A percentile compares a stretch with the other conserved stretches of the same genome.
Evolutionary conservation across 768 basidiomycete genomes (phyloP).

Genomic region (Vishniacozyma victoriae): DNA sequence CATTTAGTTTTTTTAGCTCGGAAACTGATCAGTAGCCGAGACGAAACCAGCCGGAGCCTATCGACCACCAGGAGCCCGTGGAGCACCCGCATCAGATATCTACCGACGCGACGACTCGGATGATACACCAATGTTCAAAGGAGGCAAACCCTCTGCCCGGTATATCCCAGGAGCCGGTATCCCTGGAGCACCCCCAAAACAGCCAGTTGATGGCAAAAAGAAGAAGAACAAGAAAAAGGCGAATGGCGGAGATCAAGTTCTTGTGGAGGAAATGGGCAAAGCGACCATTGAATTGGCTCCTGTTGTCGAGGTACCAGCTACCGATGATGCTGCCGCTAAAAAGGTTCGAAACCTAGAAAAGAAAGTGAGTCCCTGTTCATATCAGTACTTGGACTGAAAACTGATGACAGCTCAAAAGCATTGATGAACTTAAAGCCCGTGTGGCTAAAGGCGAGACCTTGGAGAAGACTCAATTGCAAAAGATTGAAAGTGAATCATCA

Average conservation of each 20-base stretch:
- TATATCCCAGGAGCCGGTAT: constrained; percentile 70
- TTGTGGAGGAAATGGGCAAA: constrained; percentile 54
- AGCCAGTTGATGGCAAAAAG: constrained; percentile 51
- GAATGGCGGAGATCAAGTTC: constrained; percentile 52
- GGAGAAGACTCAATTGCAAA: constrained; percentile 91
- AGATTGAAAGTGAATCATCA: constrained; percentile 85
- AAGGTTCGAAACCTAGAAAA: constrained; percentile 91
- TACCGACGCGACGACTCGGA: constrained; percentile 79
- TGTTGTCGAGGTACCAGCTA: constrained; percentile 27
- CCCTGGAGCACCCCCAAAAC: constrained; percentile 49
- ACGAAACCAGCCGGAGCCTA: constrained; percentile 79
- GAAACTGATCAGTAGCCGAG: constrained; percentile 11
- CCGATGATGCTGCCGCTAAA: constrained; percentile 72
- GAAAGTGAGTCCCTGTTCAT: constrained; percentile 59
- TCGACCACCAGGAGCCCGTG: constrained; percentile 86
- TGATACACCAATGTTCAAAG: constrained; percentile 42
- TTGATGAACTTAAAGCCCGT: constrained; percentile 94
- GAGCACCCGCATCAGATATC: constrained; percentile 75
- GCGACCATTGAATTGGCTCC: constrained; percentile 17
- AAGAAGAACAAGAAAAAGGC: constrained; percentile 57
- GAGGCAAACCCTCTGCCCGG: constrained; percentile 49
- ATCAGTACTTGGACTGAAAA: not conserved
- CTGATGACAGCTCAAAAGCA: constrained; percentile 76
- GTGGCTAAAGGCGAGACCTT: constrained; percentile 80
- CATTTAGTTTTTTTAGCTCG: not conserved